Evolutionary conservation across 306 rosid species (phyloP), one percentile per base, ranked within the genome.

Genomic region (Castanospermum australe): DNA sequence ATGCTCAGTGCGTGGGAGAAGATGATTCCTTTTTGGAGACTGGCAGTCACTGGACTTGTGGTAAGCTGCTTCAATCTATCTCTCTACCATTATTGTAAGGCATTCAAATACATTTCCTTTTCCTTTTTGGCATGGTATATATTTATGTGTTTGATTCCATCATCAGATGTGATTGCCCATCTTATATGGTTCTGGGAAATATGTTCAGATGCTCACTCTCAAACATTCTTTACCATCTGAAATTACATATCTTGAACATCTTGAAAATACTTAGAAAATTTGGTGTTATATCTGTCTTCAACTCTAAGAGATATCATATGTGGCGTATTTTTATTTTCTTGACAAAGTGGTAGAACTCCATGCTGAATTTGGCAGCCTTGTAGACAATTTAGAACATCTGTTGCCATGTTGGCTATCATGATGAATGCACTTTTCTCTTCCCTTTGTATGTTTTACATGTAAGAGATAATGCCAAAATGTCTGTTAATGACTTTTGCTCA

Each of bases 51-150:
- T 93, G 82, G 86, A 67, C 21, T 56, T 93, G 96, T 78, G 60
- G 97, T 93, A 90, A 89, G 97, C 56, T 77, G 61, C 83, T 76
- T 72, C 70, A n/a, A 10, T 12, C 17, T 57, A 48, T 76, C 76
- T 70, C 70, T 75, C 17, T 67, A 67, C 66, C 65, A n/a, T 56
- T 55, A 52, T 68, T 45, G 20, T 20, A 73, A 41, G 38, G 20
- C 77, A 69, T 70, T 69, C 36, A 81, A 59, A 56, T 72, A 45
- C 54, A 75, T 55, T 65, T 75, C 33, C 72, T 21, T 48, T 25
- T 38, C 38, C 54, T 55, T 33, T 47, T 21, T 18, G 45, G 79
- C 22, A 28, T 38, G 11, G 12, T 44, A 14, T 36, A 24, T 78
- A 41, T 35, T 81, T 52, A 62, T 77, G 85, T 48, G 39, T 41